These are phyloP conservation scores for Dendrobium officinale DNA, from an alignment of 106 monocot genomes.

Conservation along the genomic window DNA sequence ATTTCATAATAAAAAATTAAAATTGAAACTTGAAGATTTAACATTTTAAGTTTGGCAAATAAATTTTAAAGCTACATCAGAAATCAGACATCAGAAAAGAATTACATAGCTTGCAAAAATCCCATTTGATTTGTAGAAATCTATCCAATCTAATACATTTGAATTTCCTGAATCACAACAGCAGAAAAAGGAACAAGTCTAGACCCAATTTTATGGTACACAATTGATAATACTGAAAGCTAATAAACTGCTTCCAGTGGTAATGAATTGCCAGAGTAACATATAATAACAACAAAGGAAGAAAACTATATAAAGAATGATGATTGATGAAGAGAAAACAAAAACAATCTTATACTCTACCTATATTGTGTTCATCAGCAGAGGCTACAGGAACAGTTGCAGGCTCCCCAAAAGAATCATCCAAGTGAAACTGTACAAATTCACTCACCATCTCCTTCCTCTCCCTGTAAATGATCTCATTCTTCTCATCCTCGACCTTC, in stretches of 20 bases:
- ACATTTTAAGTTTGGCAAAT: too few relatives aligned
- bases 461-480: constrained; percentile 36
- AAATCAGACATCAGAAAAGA: too few relatives aligned
- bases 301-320: not conserved
- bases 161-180: not conserved
- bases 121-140: not conserved
- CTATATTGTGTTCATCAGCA: constrained; percentile 26
- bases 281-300: not conserved
- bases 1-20: too few relatives aligned
- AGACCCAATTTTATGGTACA: not conserved
- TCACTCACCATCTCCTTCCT: constrained; percentile 41
- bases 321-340: not conserved
- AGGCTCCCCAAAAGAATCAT: constrained; percentile 38
- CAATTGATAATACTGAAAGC: not conserved
- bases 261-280: not conserved
- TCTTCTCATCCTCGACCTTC: constrained; percentile 59
- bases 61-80: too few relatives aligned
- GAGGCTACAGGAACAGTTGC: constrained; percentile 26
- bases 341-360: constrained; percentile 11
- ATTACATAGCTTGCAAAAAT: too few relatives aligned
- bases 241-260: not conserved
- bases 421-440: constrained; percentile 44
- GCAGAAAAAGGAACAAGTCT: not conserved
- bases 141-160: not conserved
- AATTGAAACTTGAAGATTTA: too few relatives aligned